Base-by-base conservation (phyloP, 768 basidiomycete species). In the Galerina sulciceps region DNA sequence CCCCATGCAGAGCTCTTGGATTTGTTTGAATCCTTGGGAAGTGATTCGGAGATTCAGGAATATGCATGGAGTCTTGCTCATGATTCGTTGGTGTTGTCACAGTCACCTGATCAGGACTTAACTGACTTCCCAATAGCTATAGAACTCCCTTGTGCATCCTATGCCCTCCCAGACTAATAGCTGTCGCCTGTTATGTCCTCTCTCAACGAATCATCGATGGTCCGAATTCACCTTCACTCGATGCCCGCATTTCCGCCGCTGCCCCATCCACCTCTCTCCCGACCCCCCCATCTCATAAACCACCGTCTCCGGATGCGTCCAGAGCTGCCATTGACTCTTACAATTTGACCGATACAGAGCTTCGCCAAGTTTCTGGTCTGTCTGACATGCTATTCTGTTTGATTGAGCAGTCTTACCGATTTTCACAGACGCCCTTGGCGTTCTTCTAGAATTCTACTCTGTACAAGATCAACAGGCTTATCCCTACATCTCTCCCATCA, bases 1-100 rank as follows among this genome's bases (percentile, higher is more conserved):
- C 90, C 91, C 15, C 93, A 94, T 64, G 84, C 85, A 31, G 82
- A 88, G 51, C 77, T 94, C 31, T 84, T 90, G 43, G 88, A 92
- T 60, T 76, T 93, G 10, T 89, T 92, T 65, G 84, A 87, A 55
- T 75, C 79, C 9, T 73, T 81, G 43, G 79, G 80, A 60, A 76
- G 79, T 42, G 81, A 79, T 36, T 53, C 68, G 17, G 71, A 77
- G 35, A 70, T 88, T 36, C 85, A 90, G 70, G 91, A 93, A 67
- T 88, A 85, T 67, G 86, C 91, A 11, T 94, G 92, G 93, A 91
- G 90, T 60, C 78, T 94, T 50, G 89, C 91, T 13, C 90, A 93
- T 73, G 93, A 94, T 76, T 92, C 93, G 93, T 94, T 58, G 73
- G 80, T 82, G 36, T 15, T 56, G 48, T 15, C 18, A 61, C 52